Evolutionary conservation across 495 filamentous ascomycete species (phyloP).

Genomic region (Penicillium chermesinum): DNA sequence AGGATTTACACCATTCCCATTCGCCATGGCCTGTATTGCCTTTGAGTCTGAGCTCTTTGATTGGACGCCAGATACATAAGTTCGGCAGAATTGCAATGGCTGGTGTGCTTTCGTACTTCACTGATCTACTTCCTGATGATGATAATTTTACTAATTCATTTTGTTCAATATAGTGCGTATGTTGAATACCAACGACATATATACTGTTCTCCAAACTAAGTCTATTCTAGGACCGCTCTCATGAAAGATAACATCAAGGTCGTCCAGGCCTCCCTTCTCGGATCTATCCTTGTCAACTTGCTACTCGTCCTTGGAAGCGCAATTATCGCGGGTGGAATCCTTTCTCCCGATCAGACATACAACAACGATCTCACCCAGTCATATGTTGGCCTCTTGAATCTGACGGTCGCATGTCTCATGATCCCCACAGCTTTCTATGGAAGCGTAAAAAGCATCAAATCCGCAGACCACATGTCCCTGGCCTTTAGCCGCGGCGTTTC

Average conservation of each 20-base stretch:
- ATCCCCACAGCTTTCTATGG: constrained; percentile 79
- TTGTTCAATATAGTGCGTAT: background rate
- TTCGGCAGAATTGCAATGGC: no score
- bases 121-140: no score
- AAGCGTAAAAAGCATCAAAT: constrained; percentile 74
- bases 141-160: no score
- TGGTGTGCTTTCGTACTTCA: no score
- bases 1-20: background rate
- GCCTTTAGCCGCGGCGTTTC: constrained; percentile 18
- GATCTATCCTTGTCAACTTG: constrained; percentile 82
- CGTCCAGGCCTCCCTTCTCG: constrained; percentile 82
- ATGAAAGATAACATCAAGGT: constrained; percentile 72
- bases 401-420: constrained; percentile 81
- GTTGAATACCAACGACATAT: background rate
- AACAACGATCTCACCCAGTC: constrained; percentile 92
- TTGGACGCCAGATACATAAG: no score
- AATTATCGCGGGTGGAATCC: constrained; percentile 78
- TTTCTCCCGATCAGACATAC: constrained; percentile 88
- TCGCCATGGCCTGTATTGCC: background rate
- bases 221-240: constrained; percentile 24
- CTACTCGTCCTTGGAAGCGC: constrained; percentile 87
- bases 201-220: constrained; percentile 1
- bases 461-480: constrained; percentile 16
- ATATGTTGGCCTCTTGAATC: constrained; percentile 84
- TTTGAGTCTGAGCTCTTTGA: no score